Conservation (phyloP, 495 filamentous ascomycete species). For the Daldinia decipiens region DNA sequence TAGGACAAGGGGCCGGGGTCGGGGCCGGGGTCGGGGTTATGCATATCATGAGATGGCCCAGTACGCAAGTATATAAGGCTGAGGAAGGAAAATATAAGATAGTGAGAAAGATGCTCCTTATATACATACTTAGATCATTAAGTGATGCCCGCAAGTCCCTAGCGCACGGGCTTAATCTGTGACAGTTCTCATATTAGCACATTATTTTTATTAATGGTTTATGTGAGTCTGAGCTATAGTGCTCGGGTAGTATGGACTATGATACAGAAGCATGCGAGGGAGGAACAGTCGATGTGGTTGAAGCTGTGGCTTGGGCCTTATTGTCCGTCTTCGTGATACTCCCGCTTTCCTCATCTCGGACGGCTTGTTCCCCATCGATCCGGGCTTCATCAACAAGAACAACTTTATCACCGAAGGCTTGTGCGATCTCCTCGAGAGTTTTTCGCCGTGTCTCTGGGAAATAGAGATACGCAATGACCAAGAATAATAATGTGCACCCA, state of each 20-base stretch:
- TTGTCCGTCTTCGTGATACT: slow-evolving; percentile 22
- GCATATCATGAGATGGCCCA: neutral
- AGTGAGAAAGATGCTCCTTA: neutral
- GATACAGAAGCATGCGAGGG: slow-evolving; percentile 8
- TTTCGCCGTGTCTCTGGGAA: slow-evolving; percentile 69
- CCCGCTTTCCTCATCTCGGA: slow-evolving; percentile 22
- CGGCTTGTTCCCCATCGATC: slow-evolving; percentile 38
- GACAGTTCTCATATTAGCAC: neutral
- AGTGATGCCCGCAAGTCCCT: neutral
- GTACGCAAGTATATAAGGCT: neutral
- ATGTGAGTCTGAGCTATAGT: neutral
- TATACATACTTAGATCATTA: neutral
- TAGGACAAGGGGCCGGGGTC: neutral
- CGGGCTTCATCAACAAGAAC: slow-evolving; percentile 52
- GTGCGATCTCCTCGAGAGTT: slow-evolving; percentile 68
- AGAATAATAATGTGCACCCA: slow-evolving; percentile 61
- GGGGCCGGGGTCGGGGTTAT: neutral
- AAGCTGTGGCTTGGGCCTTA: slow-evolving; percentile 11
- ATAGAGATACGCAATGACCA: slow-evolving; percentile 62
- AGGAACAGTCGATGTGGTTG: slow-evolving; percentile 20
- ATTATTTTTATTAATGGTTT: neutral
- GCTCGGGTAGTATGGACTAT: neutral
- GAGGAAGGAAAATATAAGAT: neutral
- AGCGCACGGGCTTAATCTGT: neutral
- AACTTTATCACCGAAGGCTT: slow-evolving; percentile 66